phyloP scores from a whole-genome alignment of 1,284 basidiomycete species.

The Cerrena zonata region DNA sequence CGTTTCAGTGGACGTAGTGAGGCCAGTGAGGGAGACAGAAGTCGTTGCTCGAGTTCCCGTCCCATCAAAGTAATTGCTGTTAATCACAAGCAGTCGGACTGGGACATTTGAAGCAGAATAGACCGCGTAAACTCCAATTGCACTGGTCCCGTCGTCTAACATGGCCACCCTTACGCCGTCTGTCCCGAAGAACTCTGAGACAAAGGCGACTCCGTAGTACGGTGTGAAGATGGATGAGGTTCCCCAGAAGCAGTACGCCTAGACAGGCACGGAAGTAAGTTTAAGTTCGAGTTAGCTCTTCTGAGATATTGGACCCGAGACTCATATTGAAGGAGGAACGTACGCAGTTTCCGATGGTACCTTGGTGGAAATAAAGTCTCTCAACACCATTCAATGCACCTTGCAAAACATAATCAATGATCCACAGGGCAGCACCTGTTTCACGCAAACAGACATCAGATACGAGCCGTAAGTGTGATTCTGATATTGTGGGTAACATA shows the following conservation, averaged over 20 bases:
- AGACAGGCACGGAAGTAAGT: not conserved
- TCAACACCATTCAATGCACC: slow-evolving; percentile 35
- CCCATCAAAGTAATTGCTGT: slow-evolving; percentile 34
- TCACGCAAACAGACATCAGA: not conserved
- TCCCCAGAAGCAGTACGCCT: slow-evolving; percentile 41
- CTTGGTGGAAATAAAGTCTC: slow-evolving; percentile 42
- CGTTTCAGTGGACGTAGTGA: slow-evolving; percentile 19
- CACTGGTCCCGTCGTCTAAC: slow-evolving; percentile 33
- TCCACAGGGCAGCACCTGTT: slow-evolving; percentile 39
- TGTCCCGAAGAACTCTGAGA: slow-evolving; percentile 34
- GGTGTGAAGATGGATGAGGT: slow-evolving; percentile 31
- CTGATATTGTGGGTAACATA: not conserved
- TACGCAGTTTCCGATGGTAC: slow-evolving; percentile 38
- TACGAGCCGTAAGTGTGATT: not conserved
- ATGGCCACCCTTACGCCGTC: slow-evolving; percentile 29
- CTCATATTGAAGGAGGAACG: slow-evolving; percentile 11
- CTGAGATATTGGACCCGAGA: not conserved
- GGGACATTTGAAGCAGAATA: slow-evolving; percentile 25
- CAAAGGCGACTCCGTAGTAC: slow-evolving; percentile 38
- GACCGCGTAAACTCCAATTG: slow-evolving; percentile 33
- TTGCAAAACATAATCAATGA: slow-evolving; percentile 42
- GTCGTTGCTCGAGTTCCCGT: slow-evolving; percentile 28
- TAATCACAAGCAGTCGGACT: slow-evolving; percentile 32
- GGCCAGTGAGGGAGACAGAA: slow-evolving; percentile 27
- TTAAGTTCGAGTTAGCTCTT: too few relatives aligned